phyloP scores from a whole-genome alignment of 768 basidiomycete species.

The Mycena rosella region DNA sequence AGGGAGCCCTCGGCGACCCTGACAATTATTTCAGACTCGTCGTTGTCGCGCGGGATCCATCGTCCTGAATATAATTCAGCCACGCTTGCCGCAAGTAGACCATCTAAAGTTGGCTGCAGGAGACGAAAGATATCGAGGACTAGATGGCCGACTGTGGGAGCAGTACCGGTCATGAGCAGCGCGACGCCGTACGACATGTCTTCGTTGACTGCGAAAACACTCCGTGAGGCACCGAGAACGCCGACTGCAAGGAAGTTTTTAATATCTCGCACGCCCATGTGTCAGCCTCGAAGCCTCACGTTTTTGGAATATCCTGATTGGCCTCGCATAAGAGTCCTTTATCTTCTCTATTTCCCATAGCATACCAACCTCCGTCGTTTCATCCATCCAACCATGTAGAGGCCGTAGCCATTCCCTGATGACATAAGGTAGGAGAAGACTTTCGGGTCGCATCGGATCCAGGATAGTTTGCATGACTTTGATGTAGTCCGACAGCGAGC shows the following conservation, averaged over 20 bases:
- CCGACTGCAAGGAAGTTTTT: slow-evolving; percentile 32
- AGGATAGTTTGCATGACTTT: slow-evolving; percentile 42
- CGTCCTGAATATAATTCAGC: slow-evolving; percentile 21
- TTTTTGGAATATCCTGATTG: slow-evolving; percentile 24
- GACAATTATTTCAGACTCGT: slow-evolving; percentile 27
- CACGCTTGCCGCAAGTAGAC: slow-evolving; percentile 7
- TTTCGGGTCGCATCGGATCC: slow-evolving; percentile 37
- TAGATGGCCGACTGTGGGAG: slow-evolving; percentile 26
- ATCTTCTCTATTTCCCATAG: slow-evolving; percentile 40
- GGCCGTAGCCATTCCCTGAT: slow-evolving; percentile 45
- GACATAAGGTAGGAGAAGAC: slow-evolving; percentile 36
- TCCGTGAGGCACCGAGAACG: slow-evolving; percentile 37
- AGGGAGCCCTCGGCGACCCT: slow-evolving; percentile 33
- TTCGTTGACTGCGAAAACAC: slow-evolving; percentile 39
- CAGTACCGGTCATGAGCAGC: slow-evolving; percentile 33
- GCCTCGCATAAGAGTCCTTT: slow-evolving; percentile 23
- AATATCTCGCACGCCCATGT: no score
- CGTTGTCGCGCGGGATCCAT: slow-evolving; percentile 14
- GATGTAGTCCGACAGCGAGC: slow-evolving; percentile 42
- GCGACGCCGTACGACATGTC: slow-evolving; percentile 36
- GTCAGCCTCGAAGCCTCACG: not conserved
- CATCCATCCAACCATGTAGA: slow-evolving; percentile 39
- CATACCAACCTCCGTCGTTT: slow-evolving; percentile 36
- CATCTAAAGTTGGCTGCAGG: slow-evolving; percentile 42
- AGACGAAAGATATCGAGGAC: slow-evolving; percentile 29